Evolutionary conservation across 768 basidiomycete species (phyloP).

Genomic region (Boletus rufocinnamomeus): DNA sequence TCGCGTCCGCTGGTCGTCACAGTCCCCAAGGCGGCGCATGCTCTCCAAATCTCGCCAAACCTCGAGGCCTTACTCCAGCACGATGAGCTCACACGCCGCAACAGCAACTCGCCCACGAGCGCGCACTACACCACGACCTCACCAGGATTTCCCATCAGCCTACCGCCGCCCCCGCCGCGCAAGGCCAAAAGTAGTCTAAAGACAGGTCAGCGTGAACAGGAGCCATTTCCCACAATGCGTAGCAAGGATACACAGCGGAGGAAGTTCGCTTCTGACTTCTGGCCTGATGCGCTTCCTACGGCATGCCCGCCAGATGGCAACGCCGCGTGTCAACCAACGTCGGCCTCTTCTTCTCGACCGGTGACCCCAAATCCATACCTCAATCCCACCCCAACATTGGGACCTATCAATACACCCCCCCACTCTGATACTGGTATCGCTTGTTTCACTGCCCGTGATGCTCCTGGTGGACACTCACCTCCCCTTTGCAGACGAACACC

Average conservation of each 20-base stretch:
- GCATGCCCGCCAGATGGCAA: constrained; percentile 1
- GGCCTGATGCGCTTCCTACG: constrained; percentile 24
- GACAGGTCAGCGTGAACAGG: constrained; percentile 17
- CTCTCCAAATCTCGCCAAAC: constrained; percentile 57
- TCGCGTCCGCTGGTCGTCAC: not conserved
- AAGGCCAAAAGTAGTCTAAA: constrained; percentile 18
- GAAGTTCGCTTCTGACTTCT: constrained; percentile 25
- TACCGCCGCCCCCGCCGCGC: constrained; percentile 40
- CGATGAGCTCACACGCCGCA: constrained; percentile 49
- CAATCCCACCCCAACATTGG: constrained; percentile 37
- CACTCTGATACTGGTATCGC: constrained; percentile 18
- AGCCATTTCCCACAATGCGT: constrained; percentile 16
- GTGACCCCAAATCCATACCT: constrained; percentile 38
- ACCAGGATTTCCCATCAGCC: constrained; percentile 25
- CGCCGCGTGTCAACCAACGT: constrained; percentile 2
- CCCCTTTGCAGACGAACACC: constrained; percentile 15
- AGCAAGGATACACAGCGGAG: constrained; percentile 19
- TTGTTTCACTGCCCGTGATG: not conserved
- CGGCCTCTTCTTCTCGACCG: constrained; percentile 20
- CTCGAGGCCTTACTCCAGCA: constrained; percentile 61
- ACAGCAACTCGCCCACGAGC: constrained; percentile 27
- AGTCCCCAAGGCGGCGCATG: constrained; percentile 11
- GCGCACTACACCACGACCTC: constrained; percentile 10
- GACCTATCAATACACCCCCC: constrained; percentile 8
- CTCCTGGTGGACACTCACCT: not conserved